These are phyloP conservation scores for Lepidopterella palustris DNA, from an alignment of 495 filamentous ascomycete species.

Conservation along the genomic window DNA sequence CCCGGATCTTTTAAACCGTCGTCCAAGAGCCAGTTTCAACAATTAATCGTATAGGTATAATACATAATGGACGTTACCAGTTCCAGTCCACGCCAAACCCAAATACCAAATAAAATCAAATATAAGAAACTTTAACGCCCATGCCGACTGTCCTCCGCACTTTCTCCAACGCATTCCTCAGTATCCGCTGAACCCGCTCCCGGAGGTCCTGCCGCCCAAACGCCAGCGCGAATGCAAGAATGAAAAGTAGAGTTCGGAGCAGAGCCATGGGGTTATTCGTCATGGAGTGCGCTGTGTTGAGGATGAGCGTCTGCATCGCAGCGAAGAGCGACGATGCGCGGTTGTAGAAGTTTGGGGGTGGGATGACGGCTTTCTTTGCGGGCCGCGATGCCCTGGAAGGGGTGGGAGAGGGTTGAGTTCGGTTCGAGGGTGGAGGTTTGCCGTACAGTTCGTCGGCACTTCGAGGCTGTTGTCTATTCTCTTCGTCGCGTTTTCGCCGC, in stretches of 20 bases:
- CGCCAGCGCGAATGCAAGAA: conserved; percentile 72
- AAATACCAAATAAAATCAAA: conserved; percentile 42
- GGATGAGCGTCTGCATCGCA: conserved; percentile 55
- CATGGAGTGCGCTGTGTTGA: conserved; percentile 55
- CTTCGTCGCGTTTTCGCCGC: conserved; percentile 35
- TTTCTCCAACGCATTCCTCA: conserved; percentile 73
- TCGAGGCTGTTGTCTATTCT: conserved; percentile 26
- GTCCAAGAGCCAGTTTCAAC: too few relatives aligned
- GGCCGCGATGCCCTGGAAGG: conserved; percentile 28
- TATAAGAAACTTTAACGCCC: conserved; percentile 97
- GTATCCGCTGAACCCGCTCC: conserved; percentile 61
- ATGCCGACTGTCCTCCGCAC: conserved; percentile 81
- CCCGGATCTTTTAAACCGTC: too few relatives aligned
- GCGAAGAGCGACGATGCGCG: conserved; percentile 45
- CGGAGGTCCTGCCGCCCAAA: conserved; percentile 68
- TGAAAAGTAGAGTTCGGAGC: conserved; percentile 69
- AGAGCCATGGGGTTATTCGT: conserved; percentile 67
- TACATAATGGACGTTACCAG: neutral
- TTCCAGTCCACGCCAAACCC: neutral
- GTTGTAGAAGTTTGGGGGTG: conserved; percentile 40
- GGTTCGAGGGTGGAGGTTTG: conserved; percentile 8
- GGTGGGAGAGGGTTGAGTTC: conserved; percentile 25
- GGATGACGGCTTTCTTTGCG: conserved; percentile 34
- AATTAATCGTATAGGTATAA: neutral
- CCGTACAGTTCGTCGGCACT: conserved; percentile 24